Conservation (phyloP, 441 rosid species). For the Pelargonium citronellum region DNA sequence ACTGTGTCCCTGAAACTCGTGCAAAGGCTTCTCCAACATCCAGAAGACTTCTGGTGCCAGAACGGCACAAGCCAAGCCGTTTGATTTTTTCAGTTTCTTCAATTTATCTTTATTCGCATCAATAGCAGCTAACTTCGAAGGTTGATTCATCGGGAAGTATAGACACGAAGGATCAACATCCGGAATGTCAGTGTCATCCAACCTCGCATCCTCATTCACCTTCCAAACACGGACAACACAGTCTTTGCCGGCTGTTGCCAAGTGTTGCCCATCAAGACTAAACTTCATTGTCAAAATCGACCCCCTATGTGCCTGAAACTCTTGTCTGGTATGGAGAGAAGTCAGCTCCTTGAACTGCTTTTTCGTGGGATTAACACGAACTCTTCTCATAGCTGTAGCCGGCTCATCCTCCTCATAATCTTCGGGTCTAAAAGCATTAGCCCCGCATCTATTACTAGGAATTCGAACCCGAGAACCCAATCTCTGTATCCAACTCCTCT, state of each 20-base stretch:
- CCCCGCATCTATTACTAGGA: no score
- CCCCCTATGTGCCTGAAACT: slow-evolving; percentile 70
- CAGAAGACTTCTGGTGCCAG: slow-evolving; percentile 68
- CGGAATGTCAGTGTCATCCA: slow-evolving; percentile 41
- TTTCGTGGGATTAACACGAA: slow-evolving; percentile 31
- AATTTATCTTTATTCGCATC: slow-evolving; percentile 39
- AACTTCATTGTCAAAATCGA: slow-evolving; percentile 77
- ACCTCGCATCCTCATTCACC: slow-evolving; percentile 59
- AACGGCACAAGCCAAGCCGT: slow-evolving; percentile 59
- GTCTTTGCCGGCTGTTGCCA: slow-evolving; percentile 84
- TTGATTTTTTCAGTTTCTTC: slow-evolving; percentile 39
- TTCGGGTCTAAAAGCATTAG: no score
- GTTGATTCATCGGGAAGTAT: slow-evolving; percentile 60
- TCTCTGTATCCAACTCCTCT: slow-evolving; percentile 44
- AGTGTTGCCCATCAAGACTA: slow-evolving; percentile 66
- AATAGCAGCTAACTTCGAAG: slow-evolving; percentile 43
- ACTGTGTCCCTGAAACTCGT: slow-evolving; percentile 67
- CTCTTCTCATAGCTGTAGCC: slow-evolving; percentile 33
- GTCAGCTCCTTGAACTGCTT: slow-evolving; percentile 72
- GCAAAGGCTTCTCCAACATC: slow-evolving; percentile 66
- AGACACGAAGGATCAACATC: slow-evolving; percentile 55
- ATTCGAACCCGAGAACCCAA: slow-evolving; percentile 31
- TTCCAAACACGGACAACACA: slow-evolving; percentile 71
- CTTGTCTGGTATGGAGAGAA: slow-evolving; percentile 63
- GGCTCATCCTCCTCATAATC: slow-evolving; percentile 9